phyloP scores from a whole-genome alignment of 257 asterid genomes.

The Solanum acaule region DNA sequence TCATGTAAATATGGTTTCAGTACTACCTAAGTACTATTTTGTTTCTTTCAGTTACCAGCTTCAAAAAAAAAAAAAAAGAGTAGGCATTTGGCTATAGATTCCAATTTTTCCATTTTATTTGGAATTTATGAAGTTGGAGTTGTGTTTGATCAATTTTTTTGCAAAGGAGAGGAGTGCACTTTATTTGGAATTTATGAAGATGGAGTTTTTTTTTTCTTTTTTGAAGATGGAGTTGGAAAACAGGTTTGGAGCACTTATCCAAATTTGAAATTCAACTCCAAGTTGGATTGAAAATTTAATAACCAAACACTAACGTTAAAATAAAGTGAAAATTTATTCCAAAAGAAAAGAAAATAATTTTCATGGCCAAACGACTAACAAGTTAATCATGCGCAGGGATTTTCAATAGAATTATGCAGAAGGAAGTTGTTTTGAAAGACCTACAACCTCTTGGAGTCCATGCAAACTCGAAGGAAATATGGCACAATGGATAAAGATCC shows the following conservation, averaged over 20 bases:
- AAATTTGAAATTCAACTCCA: background rate
- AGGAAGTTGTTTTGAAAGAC: background rate
- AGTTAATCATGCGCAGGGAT: background rate
- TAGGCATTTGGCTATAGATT: background rate
- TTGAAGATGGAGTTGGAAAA: background rate
- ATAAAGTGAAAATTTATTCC: background rate
- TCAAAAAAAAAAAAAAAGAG: background rate
- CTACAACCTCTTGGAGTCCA: background rate
- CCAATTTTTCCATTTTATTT: background rate
- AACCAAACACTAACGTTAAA: background rate
- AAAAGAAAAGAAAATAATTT: background rate
- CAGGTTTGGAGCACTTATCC: background rate
- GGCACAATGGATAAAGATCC: background rate
- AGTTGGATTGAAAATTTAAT: background rate
- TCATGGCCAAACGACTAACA: background rate
- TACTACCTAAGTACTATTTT: background rate
- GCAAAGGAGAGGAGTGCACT: background rate
- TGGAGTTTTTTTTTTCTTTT: background rate
- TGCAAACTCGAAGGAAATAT: background rate
- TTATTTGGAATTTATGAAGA: background rate
- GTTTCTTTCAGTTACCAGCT: background rate
- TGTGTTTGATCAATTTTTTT: background rate
- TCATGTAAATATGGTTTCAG: background rate
- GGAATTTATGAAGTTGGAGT: background rate
- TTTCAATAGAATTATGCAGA: background rate